A percentile compares a stretch with the other conserved stretches of the same genome.
phyloP scores from a whole-genome alignment of 169 alveolate species.

The Plasmodium malariae region DNA sequence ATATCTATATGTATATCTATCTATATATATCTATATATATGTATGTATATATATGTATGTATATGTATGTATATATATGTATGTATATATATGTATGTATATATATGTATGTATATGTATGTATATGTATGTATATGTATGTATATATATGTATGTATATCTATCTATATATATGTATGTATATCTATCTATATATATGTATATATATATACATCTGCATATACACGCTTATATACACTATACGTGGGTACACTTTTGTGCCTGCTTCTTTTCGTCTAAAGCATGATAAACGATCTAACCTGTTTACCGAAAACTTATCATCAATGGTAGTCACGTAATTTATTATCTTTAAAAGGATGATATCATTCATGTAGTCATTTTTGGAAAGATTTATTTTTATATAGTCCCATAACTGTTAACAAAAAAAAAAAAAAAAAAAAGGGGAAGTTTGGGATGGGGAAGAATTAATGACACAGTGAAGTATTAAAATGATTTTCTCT shows the following conservation, averaged over 20 bases:
- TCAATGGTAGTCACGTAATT: slow-evolving; percentile 49
- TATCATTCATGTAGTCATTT: slow-evolving; percentile 16
- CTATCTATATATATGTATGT: no score
- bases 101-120: no score
- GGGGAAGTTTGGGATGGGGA: background rate
- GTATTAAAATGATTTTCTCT: no score
- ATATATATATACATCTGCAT: background rate
- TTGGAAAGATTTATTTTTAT: slow-evolving; percentile 16
- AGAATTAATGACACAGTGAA: no score
- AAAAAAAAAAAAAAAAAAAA: background rate
- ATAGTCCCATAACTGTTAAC: slow-evolving; percentile 27
- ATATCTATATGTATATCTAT: no score
- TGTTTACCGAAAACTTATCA: slow-evolving; percentile 12
- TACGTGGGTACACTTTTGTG: background rate
- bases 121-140: no score
- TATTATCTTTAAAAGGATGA: slow-evolving; percentile 27
- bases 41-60: no score
- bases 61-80: no score
- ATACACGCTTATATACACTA: background rate
- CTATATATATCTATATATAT: no score
- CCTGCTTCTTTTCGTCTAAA: background rate
- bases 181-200: background rate
- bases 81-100: no score
- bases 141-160: no score
- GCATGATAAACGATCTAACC: background rate